Conservation (phyloP, 192 early-diverging fungal species). For the Blastocladiella britannica region DNA sequence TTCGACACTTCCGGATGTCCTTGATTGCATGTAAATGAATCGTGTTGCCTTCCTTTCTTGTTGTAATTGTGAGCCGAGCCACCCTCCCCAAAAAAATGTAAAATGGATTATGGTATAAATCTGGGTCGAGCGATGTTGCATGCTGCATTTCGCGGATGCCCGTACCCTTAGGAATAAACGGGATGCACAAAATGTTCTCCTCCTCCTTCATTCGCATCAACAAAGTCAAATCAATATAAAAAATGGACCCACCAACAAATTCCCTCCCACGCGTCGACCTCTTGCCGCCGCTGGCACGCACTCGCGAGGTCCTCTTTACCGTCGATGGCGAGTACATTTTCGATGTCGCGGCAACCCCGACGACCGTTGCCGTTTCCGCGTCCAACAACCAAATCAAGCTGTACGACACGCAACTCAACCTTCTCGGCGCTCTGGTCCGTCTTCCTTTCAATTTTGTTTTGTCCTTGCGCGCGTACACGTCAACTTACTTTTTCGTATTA, state of each 20-base stretch:
- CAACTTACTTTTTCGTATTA: too few relatives aligned
- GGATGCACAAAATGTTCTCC: background rate
- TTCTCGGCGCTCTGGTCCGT: background rate
- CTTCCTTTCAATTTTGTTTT: too few relatives aligned
- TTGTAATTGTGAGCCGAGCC: too few relatives aligned
- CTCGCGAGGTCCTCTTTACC: constrained; percentile 16
- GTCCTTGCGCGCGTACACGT: too few relatives aligned
- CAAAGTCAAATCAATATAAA: background rate
- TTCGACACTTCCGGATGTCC: too few relatives aligned
- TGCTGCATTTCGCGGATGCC: too few relatives aligned
- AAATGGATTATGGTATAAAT: background rate
- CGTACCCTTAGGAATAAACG: background rate
- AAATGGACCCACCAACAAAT: background rate
- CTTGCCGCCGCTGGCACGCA: constrained; percentile 17
- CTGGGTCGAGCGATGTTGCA: too few relatives aligned
- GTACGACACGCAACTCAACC: constrained; percentile 20
- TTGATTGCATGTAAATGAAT: too few relatives aligned
- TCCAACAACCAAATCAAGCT: constrained; percentile 44
- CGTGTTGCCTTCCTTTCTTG: too few relatives aligned
- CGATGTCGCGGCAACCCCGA: constrained; percentile 23
- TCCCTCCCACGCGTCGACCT: constrained; percentile 5
- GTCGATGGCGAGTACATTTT: constrained; percentile 29
- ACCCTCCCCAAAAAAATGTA: background rate
- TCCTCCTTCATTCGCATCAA: background rate
- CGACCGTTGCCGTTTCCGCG: constrained; percentile 27